Evolutionary conservation across 2,329 filamentous ascomycete genomes (phyloP).

Genomic region (Monilinia fructigena): DNA sequence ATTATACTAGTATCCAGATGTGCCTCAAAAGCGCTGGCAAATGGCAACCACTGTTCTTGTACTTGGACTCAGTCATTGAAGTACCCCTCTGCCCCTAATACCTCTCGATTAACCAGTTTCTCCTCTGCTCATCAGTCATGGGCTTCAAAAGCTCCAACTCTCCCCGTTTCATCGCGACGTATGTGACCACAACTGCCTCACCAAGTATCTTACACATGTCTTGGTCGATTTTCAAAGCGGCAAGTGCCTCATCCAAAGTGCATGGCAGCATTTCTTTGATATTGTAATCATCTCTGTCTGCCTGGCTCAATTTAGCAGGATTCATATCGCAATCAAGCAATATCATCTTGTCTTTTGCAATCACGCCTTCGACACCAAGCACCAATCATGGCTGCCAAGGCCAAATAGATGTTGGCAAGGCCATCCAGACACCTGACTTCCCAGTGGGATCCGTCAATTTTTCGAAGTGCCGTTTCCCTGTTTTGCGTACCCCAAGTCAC

Average conservation of each 20-base stretch:
- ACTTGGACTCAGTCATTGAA: background rate
- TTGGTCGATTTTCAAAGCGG: slow-evolving; percentile 49
- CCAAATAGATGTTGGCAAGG: slow-evolving; percentile 23
- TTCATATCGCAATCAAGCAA: slow-evolving; percentile 56
- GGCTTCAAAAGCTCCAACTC: slow-evolving; percentile 53
- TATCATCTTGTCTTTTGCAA: slow-evolving; percentile 44
- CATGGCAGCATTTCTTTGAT: slow-evolving; percentile 55
- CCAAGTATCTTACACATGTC: slow-evolving; percentile 50
- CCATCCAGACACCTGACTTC: slow-evolving; percentile 25
- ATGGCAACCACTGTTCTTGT: too few species aligned
- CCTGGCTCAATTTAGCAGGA: slow-evolving; percentile 50
- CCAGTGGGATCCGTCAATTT: slow-evolving; percentile 19
- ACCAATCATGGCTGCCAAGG: slow-evolving; percentile 15
- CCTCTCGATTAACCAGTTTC: slow-evolving; percentile 63
- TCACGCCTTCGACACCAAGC: slow-evolving; percentile 18
- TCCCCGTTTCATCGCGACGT: slow-evolving; percentile 56
- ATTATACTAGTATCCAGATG: background rate
- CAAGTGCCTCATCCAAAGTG: slow-evolving; percentile 55
- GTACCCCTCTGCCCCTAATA: slow-evolving; percentile 47
- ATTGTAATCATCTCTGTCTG: slow-evolving; percentile 51
- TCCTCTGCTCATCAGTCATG: slow-evolving; percentile 50
- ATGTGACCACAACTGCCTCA: slow-evolving; percentile 53
- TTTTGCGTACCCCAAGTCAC: slow-evolving; percentile 22
- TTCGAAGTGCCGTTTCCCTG: slow-evolving; percentile 2
- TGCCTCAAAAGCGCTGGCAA: background rate